Conservation (phyloP, 2,329 filamentous ascomycete genomes). For the Colletotrichum australisinense region DNA sequence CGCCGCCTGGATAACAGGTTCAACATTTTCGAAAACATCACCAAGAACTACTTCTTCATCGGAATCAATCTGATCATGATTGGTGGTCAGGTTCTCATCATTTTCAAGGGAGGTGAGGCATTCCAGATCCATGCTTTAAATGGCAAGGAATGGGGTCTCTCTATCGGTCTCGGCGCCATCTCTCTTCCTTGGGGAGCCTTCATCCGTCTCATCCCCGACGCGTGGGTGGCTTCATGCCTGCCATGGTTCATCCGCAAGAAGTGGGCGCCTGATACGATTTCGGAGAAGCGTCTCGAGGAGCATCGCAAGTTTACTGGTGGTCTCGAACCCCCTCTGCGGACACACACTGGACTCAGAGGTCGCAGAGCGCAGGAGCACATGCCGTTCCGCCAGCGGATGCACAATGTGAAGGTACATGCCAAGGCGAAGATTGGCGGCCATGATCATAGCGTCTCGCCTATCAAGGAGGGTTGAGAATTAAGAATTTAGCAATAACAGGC, state of each 20-base stretch:
- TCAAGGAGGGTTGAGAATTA: slow-evolving; percentile 44
- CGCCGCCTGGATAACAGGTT: slow-evolving; percentile 87
- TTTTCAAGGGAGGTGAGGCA: slow-evolving; percentile 82
- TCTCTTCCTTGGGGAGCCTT: slow-evolving; percentile 80
- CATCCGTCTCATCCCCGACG: slow-evolving; percentile 81
- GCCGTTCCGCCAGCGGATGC: slow-evolving; percentile 44
- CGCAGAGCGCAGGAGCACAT: slow-evolving; percentile 44
- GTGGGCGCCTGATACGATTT: slow-evolving; percentile 40
- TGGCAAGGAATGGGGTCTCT: slow-evolving; percentile 84
- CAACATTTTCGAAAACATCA: slow-evolving; percentile 88
- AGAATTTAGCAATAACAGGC: not conserved
- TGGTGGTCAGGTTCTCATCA: slow-evolving; percentile 84
- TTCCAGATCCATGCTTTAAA: slow-evolving; percentile 75
- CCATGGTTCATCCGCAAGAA: slow-evolving; percentile 43
- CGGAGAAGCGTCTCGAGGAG: slow-evolving; percentile 37
- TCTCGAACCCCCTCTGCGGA: slow-evolving; percentile 42
- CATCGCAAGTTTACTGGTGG: slow-evolving; percentile 34
- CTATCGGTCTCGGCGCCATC: slow-evolving; percentile 79
- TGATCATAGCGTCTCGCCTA: not conserved
- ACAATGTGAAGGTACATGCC: slow-evolving; percentile 42
- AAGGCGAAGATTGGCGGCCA: slow-evolving; percentile 31
- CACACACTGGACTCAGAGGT: slow-evolving; percentile 46
- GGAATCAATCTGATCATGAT: slow-evolving; percentile 85
- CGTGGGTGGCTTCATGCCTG: slow-evolving; percentile 47
- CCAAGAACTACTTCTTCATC: slow-evolving; percentile 84